Evolutionary conservation across 257 asterid species (phyloP), one percentile per base, ranked within the genome.

Genomic region (Nicotiana attenuata): DNA sequence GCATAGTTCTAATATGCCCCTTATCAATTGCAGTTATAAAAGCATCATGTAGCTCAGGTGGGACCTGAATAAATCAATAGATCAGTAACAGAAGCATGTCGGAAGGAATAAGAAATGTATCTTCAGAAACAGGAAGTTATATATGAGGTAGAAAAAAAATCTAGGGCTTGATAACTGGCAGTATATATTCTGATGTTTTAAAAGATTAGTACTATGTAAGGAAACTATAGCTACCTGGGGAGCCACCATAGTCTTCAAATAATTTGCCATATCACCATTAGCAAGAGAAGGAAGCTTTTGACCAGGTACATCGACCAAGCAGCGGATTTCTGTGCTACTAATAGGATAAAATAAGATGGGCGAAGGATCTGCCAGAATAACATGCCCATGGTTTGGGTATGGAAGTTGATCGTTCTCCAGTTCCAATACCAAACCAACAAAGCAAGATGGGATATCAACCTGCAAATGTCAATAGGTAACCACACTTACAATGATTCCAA

Each of bases 261-360:
- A 88, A 8, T 85, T 81, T 19, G 90, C 85, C 93, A 90, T 90
- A 80, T 90, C 90, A 55, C 93, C 93, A 77, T 83, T 86, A 26
- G 91, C 89, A 76, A 88, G 82, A 66, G 93, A 87, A 65, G 92
- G 93, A 26, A 88, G 89, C 82, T 88, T 90, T 83, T 83, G 87
- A 20, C 93, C 93, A 5, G 92, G 93, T 50, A 90, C 61, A 80
- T 90, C 93, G 13, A 88, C 93, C 83, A 90, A 82, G 79, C 90
- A 90, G 17, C 92, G 91, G 69, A 86, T 78, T 81, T 90, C 92
- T 0, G 88, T 84, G 83, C 87, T 78, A 77, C 90, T 88, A 67
- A 90, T 87, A 2, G 91, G 90, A 80, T 90, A 90, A 87, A 90
- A 90, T 68, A 90, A 50, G 83, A 87, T 85, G 11, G 92, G 91